These are phyloP conservation scores for Pseudogymnoascus sp. DNA, from an alignment of 2,329 filamentous ascomycete species.

Conservation along the genomic window DNA sequence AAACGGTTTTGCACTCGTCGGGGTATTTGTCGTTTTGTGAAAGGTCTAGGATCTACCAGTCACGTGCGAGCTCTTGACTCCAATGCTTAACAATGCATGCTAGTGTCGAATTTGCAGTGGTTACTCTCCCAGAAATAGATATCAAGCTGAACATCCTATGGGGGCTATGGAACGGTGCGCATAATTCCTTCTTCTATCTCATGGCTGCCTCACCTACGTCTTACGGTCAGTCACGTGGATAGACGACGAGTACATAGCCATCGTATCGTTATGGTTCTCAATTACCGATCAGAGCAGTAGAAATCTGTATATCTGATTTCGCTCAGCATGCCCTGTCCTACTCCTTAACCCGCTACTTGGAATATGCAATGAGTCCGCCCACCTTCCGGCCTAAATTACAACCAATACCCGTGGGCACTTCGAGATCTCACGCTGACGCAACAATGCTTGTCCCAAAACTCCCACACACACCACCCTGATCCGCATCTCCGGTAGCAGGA, in stretches of 20 bases:
- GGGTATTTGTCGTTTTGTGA: neutral
- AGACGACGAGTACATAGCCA: neutral
- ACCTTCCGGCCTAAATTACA: slow-evolving; percentile 4
- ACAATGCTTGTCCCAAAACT: slow-evolving; percentile 2
- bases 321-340: neutral
- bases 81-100: neutral
- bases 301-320: slow-evolving; percentile 6
- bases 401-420: neutral
- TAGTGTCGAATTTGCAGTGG: neutral
- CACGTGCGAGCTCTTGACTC: neutral
- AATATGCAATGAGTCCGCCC: slow-evolving; percentile 7
- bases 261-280: neutral
- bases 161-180: neutral
- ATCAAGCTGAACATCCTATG: neutral
- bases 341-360: neutral
- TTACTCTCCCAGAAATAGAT: neutral
- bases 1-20: neutral
- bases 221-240: neutral
- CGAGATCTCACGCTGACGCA: neutral
- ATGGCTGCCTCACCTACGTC: neutral
- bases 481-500: neutral
- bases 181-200: neutral
- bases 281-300: neutral
- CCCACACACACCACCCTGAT: neutral
- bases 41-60: neutral